These are phyloP conservation scores for Lagenidium sp. DNA, from an alignment of 352 stramenopile species.

Conservation along the genomic window DNA sequence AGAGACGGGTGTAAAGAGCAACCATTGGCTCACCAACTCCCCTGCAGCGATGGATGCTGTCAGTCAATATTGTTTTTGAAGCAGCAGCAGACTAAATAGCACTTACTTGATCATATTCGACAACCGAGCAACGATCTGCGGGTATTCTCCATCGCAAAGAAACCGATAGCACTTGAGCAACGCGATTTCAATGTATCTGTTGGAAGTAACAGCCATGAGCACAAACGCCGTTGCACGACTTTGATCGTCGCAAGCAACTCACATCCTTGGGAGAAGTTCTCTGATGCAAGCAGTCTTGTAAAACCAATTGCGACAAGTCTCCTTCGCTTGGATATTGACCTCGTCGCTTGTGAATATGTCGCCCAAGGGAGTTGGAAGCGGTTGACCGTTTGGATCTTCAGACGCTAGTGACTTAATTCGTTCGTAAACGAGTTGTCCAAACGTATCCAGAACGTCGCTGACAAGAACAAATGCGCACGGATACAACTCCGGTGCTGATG, in stretches of 20 bases:
- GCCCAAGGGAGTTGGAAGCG: conserved; percentile 35
- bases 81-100: neutral
- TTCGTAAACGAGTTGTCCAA: conserved; percentile 81
- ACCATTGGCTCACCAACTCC: conserved; percentile 85
- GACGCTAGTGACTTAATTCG: conserved; percentile 64
- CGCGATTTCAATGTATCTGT: conserved; percentile 82
- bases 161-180: conserved; percentile 87
- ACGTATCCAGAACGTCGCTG: conserved; percentile 81
- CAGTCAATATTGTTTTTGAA: conserved; percentile 10
- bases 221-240: too few relatives aligned
- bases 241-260: too few relatives aligned
- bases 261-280: conserved; percentile 88
- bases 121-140: conserved; percentile 68
- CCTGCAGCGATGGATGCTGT: conserved; percentile 18
- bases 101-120: conserved; percentile 85
- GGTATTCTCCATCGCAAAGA: conserved; percentile 84
- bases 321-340: conserved; percentile 80
- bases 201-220: too few relatives aligned
- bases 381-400: conserved; percentile 45
- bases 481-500: conserved; percentile 75
- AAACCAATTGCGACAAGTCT: conserved; percentile 92
- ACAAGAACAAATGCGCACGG: conserved; percentile 86
- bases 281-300: conserved; percentile 93
- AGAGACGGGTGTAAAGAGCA: conserved; percentile 77
- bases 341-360: conserved; percentile 73